Conservation (phyloP, 352 stramenopile genomes). For the Globisporangium splendens region DNA sequence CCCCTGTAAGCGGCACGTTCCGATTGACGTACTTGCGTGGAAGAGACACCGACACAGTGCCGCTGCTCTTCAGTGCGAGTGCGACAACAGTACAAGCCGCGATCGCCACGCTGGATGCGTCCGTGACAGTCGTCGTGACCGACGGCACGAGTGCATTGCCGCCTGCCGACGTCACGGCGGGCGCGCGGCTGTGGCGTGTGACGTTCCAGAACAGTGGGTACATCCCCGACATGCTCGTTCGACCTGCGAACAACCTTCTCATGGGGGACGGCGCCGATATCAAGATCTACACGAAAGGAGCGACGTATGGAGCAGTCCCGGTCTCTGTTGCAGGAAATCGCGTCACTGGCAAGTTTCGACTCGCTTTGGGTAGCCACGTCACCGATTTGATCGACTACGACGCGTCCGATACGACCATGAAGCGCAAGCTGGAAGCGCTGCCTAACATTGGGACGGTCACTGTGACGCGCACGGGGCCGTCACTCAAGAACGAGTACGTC, state of each 20-base stretch:
- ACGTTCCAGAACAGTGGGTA: constrained; percentile 90
- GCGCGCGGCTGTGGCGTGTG: constrained; percentile 83
- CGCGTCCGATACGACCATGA: constrained; percentile 89
- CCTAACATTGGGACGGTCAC: constrained; percentile 91
- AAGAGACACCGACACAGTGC: constrained; percentile 69
- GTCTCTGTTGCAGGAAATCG: constrained; percentile 85
- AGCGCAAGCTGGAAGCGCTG: constrained; percentile 88
- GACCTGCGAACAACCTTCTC: constrained; percentile 72
- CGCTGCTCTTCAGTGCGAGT: constrained; percentile 54
- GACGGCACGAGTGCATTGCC: constrained; percentile 54
- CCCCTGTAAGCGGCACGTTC: constrained; percentile 87
- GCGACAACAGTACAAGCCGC: constrained; percentile 55
- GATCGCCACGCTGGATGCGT: constrained; percentile 78
- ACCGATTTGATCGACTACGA: constrained; percentile 91
- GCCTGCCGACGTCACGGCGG: constrained; percentile 24
- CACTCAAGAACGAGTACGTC: constrained; percentile 87
- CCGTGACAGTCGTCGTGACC: constrained; percentile 67
- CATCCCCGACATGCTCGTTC: constrained; percentile 83
- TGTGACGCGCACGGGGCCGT: constrained; percentile 80
- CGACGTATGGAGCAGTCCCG: constrained; percentile 25
- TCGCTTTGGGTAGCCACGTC: constrained; percentile 86
- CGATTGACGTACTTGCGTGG: constrained; percentile 83
- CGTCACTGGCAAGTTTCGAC: constrained; percentile 83
- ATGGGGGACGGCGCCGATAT: constrained; percentile 85
- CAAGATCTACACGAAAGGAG: constrained; percentile 72